These are phyloP conservation scores for Botrytis byssoidea DNA, from an alignment of 2,329 filamentous ascomycete genomes.

Conservation along the genomic window DNA sequence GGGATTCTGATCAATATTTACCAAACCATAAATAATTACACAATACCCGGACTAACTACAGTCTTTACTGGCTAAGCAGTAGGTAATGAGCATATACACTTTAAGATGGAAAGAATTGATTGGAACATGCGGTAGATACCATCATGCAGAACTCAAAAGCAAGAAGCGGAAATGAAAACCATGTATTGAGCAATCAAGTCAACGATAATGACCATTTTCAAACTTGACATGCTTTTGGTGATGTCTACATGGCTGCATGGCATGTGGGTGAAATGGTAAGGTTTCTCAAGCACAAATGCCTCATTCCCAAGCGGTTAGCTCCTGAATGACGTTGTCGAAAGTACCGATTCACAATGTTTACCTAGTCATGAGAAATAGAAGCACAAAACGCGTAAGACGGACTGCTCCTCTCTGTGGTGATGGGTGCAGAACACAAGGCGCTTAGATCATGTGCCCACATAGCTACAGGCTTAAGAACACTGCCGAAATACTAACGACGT, in stretches of 20 bases:
- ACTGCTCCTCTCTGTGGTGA: neutral
- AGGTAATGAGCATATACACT: neutral
- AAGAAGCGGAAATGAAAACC: neutral
- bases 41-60: conserved; percentile 37
- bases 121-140: neutral
- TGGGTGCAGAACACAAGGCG: neutral
- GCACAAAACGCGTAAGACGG: neutral
- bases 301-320: neutral
- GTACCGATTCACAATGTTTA: neutral
- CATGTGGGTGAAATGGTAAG: neutral
- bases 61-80: conserved; percentile 19
- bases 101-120: neutral
- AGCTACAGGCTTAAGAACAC: neutral
- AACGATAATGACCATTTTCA: neutral
- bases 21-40: conserved; percentile 30
- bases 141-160: neutral
- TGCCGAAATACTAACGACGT: neutral
- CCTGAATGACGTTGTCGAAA: too few relatives aligned
- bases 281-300: neutral
- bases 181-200: neutral
- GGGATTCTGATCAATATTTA: conserved; percentile 50
- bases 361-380: neutral
- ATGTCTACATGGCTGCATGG: neutral
- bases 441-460: neutral
- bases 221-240: neutral